Conservation (phyloP, 139 green algal genomes). For the Yamagishiella unicocca region DNA sequence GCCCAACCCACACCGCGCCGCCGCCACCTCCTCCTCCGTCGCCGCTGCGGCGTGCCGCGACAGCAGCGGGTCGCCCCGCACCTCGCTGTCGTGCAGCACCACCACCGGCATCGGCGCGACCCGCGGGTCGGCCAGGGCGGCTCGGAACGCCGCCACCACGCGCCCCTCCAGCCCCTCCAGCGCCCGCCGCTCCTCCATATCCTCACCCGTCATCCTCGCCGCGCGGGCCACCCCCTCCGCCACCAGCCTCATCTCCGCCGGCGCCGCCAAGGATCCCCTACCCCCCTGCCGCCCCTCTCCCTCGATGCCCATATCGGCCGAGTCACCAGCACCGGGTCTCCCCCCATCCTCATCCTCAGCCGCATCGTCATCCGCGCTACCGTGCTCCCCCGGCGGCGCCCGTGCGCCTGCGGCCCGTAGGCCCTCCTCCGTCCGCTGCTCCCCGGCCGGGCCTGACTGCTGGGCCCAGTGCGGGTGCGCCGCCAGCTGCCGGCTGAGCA, state of each 20-base stretch:
- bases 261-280: not conserved
- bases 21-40: not conserved
- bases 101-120: not conserved
- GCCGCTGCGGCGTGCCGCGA: not conserved
- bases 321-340: too few species aligned
- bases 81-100: slow-evolving; percentile 22
- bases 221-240: not conserved
- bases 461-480: not conserved
- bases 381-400: too few species aligned
- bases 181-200: not conserved
- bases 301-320: too few species aligned
- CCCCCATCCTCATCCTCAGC: too few species aligned
- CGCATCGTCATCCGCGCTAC: too few species aligned
- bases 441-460: not conserved
- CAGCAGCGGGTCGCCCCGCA: slow-evolving; percentile 4
- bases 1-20: not conserved
- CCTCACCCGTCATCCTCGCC: not conserved
- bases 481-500: not conserved
- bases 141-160: not conserved
- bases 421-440: not conserved
- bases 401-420: too few species aligned
- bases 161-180: not conserved
- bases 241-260: not conserved
- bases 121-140: slow-evolving; percentile 2
- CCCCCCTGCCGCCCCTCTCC: too few species aligned